A percentile compares a stretch with the other conserved stretches of the same genome.
phyloP scores from a whole-genome alignment of 2,329 filamentous ascomycete species.

The Verticillium zaregamsianum region DNA sequence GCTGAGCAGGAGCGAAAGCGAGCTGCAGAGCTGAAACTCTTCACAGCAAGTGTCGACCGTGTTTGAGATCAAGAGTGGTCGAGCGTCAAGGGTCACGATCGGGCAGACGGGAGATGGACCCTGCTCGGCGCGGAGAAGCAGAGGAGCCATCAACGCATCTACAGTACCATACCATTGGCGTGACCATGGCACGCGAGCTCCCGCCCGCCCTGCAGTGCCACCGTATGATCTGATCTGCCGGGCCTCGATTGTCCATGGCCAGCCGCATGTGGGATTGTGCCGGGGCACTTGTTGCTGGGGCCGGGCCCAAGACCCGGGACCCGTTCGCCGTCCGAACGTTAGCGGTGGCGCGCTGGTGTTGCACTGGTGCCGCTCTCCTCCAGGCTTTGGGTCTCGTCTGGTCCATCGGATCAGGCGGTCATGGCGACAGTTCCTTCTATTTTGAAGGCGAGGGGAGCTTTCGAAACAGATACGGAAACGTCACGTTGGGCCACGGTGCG shows the following conservation, averaged over 20 bases:
- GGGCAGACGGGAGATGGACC: not conserved
- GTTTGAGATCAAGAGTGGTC: not conserved
- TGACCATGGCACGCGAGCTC: not conserved
- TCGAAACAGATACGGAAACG: not conserved
- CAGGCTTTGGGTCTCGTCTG: not conserved
- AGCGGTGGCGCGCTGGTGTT: not conserved
- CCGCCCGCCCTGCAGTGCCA: not conserved
- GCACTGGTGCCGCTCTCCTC: not conserved
- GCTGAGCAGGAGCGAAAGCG: not conserved
- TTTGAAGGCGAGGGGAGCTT: not conserved
- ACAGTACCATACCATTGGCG: not conserved
- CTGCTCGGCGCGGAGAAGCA: not conserved
- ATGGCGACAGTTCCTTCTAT: not conserved
- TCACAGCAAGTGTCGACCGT: not conserved
- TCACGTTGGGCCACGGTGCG: not conserved
- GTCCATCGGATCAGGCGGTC: not conserved
- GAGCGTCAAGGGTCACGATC: no score
- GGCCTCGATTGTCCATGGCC: not conserved
- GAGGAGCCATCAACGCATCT: not conserved
- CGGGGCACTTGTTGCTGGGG: not conserved
- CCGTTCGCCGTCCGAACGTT: not conserved
- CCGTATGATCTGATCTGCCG: not conserved
- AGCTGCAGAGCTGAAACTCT: not conserved
- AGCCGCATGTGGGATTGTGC: not conserved
- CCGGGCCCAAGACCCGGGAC: not conserved